A percentile compares a stretch with the other conserved stretches of the same genome.
These are phyloP conservation scores for Cruciata laevipes DNA, from an alignment of 257 asterid species.

Conservation along the genomic window DNA sequence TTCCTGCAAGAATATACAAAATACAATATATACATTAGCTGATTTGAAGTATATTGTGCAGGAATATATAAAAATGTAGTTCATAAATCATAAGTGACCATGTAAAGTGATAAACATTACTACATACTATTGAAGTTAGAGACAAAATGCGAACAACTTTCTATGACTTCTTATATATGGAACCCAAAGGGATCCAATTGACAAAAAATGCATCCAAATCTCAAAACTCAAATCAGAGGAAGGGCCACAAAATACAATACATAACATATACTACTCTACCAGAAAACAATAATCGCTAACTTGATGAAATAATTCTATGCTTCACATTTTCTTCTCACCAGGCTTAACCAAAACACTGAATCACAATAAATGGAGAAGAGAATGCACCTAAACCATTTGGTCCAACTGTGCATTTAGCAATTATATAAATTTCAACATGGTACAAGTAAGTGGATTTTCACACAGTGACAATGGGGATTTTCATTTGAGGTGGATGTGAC, in stretches of 20 bases:
- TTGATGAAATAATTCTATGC: background rate
- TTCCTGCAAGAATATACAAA: background rate
- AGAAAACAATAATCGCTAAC: background rate
- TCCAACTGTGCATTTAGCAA: no score
- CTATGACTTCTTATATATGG: conserved; percentile 12
- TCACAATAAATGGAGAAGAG: no score
- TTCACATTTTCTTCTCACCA: no score
- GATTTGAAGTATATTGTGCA: conserved; percentile 28
- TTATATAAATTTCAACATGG: no score
- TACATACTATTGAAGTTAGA: conserved; percentile 19
- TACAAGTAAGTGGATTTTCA: no score
- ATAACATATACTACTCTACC: background rate
- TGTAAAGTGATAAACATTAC: background rate
- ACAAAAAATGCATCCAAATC: background rate
- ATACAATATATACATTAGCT: conserved; percentile 30
- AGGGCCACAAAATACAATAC: background rate
- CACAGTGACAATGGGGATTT: no score
- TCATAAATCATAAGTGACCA: background rate
- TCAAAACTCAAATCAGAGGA: background rate
- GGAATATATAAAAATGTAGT: background rate
- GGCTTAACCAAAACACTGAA: no score
- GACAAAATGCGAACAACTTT: conserved; percentile 15
- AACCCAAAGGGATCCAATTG: conserved; percentile 18
- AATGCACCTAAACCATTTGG: no score
- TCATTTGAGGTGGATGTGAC: background rate